Percentiles rank a stretch among this genome's conserved stretches.
Conservation (phyloP, 768 basidiomycete species). For the Lactarius evosmus region DNA sequence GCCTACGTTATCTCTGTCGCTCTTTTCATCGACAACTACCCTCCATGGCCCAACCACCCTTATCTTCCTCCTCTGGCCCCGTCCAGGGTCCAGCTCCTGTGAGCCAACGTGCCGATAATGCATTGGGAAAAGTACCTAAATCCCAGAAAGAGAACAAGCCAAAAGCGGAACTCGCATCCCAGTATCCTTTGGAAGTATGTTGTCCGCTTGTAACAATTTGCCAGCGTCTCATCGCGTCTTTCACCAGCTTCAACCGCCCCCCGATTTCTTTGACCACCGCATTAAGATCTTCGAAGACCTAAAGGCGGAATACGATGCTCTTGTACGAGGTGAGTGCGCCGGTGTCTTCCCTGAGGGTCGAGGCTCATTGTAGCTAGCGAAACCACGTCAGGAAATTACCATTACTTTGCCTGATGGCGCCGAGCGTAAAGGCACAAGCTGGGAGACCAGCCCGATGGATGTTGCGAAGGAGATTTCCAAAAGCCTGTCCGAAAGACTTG, state of each 20-base stretch:
- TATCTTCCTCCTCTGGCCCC: slow-evolving; percentile 50
- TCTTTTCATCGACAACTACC: slow-evolving; percentile 29
- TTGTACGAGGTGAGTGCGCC: slow-evolving; percentile 61
- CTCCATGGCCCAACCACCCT: slow-evolving; percentile 51
- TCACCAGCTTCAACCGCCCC: slow-evolving; percentile 70
- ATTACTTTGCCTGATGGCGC: slow-evolving; percentile 87
- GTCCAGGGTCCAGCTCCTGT: slow-evolving; percentile 44
- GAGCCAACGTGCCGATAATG: slow-evolving; percentile 10
- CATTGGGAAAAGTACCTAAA: slow-evolving; percentile 31
- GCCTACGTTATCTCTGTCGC: slow-evolving; percentile 25
- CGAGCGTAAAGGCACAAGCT: slow-evolving; percentile 78
- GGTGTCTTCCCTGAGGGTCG: neutral
- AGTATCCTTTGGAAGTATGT: slow-evolving; percentile 62
- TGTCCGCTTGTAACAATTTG: neutral
- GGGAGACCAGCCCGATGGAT: slow-evolving; percentile 93
- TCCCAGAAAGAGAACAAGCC: slow-evolving; percentile 46
- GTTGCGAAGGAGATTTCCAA: slow-evolving; percentile 86
- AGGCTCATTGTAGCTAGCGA: slow-evolving; percentile 43
- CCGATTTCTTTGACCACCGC: slow-evolving; percentile 85
- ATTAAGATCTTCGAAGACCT: slow-evolving; percentile 86
- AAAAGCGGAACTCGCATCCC: slow-evolving; percentile 39
- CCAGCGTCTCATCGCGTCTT: slow-evolving; percentile 20
- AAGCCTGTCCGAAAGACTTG: slow-evolving; percentile 80
- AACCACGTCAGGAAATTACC: slow-evolving; percentile 79
- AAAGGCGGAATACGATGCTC: slow-evolving; percentile 79